These are phyloP conservation scores for Eragrostis nindensis DNA, from an alignment of 176 grass and related monocot genomes.

Conservation along the genomic window DNA sequence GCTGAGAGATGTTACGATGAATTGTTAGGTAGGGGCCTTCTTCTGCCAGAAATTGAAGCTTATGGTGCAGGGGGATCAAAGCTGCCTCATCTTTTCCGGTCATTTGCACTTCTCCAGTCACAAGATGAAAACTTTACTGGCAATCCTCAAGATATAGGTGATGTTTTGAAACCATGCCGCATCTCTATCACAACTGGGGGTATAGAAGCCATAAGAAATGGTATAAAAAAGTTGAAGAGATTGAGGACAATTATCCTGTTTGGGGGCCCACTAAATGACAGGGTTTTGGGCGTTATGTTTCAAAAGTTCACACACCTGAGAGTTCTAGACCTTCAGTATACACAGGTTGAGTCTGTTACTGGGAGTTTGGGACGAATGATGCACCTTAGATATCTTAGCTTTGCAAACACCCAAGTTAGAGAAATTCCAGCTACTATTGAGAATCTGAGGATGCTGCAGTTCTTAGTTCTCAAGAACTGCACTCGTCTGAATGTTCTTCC, in stretches of 20 bases:
- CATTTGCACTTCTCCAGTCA: conserved; percentile 58
- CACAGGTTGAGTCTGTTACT: conserved; percentile 47
- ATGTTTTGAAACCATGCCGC: conserved; percentile 33
- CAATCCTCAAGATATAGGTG: conserved; percentile 41
- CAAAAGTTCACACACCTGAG: conserved; percentile 45
- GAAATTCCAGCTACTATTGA: conserved; percentile 50
- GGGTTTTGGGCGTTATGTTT: conserved; percentile 42
- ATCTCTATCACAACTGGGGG: conserved; percentile 33
- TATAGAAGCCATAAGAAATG: conserved; percentile 7
- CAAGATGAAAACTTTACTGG: conserved; percentile 42
- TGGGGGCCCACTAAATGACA: conserved; percentile 33
- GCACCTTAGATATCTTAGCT: conserved; percentile 66
- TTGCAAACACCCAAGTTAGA: conserved; percentile 57
- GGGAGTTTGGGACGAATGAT: conserved; percentile 45
- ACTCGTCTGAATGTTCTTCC: conserved; percentile 39
- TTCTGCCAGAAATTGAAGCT: conserved; percentile 41
- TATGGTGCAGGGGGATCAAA: conserved; percentile 10
- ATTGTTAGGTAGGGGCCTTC: conserved; percentile 47
- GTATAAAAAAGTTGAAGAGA: conserved; percentile 27
- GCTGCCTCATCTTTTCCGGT: conserved; percentile 64
- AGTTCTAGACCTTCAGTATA: conserved; percentile 58
- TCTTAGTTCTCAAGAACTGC: conserved; percentile 58
- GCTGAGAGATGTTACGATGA: conserved; percentile 56
- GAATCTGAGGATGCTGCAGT: conserved; percentile 58
- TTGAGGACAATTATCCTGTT: conserved; percentile 57